A percentile compares a stretch with the other conserved stretches of the same genome.
Evolutionary conservation across 495 filamentous ascomycete genomes (phyloP).

Genomic region (Staphylotrichum tortipilum): DNA sequence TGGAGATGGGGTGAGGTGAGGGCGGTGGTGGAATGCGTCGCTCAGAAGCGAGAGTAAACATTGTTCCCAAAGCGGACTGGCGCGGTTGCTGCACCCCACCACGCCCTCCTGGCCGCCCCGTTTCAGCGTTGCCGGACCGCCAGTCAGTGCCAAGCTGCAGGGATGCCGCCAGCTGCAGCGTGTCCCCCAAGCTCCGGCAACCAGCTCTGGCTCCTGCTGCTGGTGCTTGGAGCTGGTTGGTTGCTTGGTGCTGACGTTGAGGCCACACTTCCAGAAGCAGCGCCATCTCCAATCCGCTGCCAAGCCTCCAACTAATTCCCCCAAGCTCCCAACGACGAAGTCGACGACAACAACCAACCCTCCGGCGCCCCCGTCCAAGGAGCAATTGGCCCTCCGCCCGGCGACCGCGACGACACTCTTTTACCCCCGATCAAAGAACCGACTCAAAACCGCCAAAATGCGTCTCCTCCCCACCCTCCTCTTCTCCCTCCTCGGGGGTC

Average conservation of each 20-base stretch:
- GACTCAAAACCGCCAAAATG: conserved; percentile 31
- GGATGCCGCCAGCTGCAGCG: neutral
- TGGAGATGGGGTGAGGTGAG: neutral
- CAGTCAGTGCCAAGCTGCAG: conserved; percentile 6
- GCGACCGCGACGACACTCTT: conserved; percentile 4
- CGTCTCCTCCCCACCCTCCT: conserved; percentile 50
- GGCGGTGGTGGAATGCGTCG: conserved; percentile 2
- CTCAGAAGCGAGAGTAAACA: conserved; percentile 30
- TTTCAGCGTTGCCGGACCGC: conserved; percentile 1
- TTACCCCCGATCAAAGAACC: neutral
- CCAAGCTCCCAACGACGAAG: conserved; percentile 10
- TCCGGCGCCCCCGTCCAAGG: conserved; percentile 1
- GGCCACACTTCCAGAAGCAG: conserved; percentile 12
- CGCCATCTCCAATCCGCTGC: conserved; percentile 2
- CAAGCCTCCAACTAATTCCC: neutral
- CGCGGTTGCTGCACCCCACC: too few relatives aligned
- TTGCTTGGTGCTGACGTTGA: conserved; percentile 14
- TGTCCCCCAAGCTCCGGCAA: neutral
- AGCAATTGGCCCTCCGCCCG: conserved; percentile 16
- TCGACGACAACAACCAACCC: conserved; percentile 10
- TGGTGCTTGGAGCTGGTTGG: too few relatives aligned
- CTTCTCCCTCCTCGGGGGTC: conserved; percentile 40
- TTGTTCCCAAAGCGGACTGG: conserved; percentile 23
- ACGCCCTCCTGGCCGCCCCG: neutral
- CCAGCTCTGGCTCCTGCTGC: too few relatives aligned